These are phyloP conservation scores for Penicillium sp. DNA, from an alignment of 2,329 filamentous ascomycete genomes.

Conservation along the genomic window DNA sequence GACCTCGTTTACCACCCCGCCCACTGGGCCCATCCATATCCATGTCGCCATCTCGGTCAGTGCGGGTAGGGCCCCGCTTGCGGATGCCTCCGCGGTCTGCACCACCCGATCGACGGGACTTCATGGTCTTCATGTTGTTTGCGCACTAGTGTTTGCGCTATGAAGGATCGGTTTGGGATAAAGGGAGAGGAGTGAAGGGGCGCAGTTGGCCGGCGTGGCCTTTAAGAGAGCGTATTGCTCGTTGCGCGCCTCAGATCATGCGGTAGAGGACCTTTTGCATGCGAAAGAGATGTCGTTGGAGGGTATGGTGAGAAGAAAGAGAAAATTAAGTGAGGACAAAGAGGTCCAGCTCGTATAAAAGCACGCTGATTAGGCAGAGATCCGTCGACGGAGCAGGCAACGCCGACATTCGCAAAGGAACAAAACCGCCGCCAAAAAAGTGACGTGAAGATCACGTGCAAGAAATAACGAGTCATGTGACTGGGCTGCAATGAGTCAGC, in stretches of 20 bases:
- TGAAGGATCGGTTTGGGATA: neutral
- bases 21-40: conserved; percentile 49
- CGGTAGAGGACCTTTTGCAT: conserved; percentile 20
- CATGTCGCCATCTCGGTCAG: conserved; percentile 58
- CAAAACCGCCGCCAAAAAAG: conserved; percentile 22
- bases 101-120: conserved; percentile 25
- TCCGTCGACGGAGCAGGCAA: conserved; percentile 5
- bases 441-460: conserved; percentile 29
- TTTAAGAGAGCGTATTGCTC: conserved; percentile 15
- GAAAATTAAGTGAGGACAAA: neutral
- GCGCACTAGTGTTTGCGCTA: neutral
- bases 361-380: conserved; percentile 12
- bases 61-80: conserved; percentile 44
- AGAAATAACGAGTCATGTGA: conserved; percentile 15
- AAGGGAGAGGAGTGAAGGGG: conserved; percentile 1
- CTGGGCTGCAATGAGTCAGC: conserved; percentile 10
- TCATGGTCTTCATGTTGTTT: conserved; percentile 31
- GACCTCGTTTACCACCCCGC: conserved; percentile 34
- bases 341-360: neutral
- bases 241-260: conserved; percentile 25
- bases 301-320: neutral
- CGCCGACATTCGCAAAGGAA: conserved; percentile 1
- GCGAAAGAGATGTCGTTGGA: conserved; percentile 8
- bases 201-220: conserved; percentile 2
- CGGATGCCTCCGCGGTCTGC: conserved; percentile 47